Conservation (phyloP, 2,329 filamentous ascomycete species). For the Colletotrichum lentis region DNA sequence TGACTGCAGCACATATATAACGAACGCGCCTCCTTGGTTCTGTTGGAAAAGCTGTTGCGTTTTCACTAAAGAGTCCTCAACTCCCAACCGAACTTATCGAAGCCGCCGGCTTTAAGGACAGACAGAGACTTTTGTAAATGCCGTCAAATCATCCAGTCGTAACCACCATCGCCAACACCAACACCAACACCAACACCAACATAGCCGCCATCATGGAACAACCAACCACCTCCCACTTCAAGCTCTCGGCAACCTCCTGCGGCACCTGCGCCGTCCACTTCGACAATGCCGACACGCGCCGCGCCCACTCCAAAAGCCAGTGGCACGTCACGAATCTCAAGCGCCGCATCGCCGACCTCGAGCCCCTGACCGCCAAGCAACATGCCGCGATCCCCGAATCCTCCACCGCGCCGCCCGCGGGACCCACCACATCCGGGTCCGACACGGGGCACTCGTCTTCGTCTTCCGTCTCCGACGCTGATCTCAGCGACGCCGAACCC, state of each 20-base stretch:
- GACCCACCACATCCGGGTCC: neutral
- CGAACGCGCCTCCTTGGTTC: neutral
- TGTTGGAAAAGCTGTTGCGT: no score
- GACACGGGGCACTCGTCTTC: constrained; percentile 22
- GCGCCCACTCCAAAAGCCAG: constrained; percentile 31
- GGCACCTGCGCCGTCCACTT: constrained; percentile 32
- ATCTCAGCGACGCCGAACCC: neutral
- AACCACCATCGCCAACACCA: neutral
- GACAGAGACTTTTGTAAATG: no score
- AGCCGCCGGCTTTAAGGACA: neutral
- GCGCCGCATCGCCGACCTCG: constrained; percentile 26
- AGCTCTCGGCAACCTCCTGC: constrained; percentile 30
- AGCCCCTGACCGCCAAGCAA: constrained; percentile 26
- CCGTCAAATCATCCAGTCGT: neutral
- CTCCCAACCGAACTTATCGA: neutral
- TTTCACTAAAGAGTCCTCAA: no score
- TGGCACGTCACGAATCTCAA: constrained; percentile 36
- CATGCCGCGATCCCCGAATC: neutral
- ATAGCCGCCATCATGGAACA: constrained; percentile 15
- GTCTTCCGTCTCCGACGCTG: constrained; percentile 13
- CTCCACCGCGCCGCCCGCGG: neutral
- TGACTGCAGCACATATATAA: neutral
- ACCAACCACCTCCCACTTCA: constrained; percentile 21
- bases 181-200: constrained; percentile 1
- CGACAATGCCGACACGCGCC: constrained; percentile 24